These are phyloP conservation scores for Waltiozyma sp. DNA, from an alignment of 1,139 yeast species.

Conservation along the genomic window DNA sequence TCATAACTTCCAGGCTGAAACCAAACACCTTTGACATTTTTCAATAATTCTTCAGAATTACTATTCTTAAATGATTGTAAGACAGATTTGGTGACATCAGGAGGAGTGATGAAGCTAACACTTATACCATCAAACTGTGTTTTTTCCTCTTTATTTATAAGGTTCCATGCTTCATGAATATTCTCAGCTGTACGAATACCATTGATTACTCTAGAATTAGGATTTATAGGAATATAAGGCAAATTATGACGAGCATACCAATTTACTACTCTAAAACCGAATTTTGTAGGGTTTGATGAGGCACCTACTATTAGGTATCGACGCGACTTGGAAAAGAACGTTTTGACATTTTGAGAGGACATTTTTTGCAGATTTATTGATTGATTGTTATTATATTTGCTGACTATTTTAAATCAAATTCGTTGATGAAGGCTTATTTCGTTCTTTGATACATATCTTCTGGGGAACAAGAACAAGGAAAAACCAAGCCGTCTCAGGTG, in stretches of 20 bases:
- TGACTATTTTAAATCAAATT: no score
- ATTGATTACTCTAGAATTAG: constrained; percentile 36
- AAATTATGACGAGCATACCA: constrained; percentile 56
- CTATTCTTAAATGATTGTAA: constrained; percentile 30
- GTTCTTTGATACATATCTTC: no score
- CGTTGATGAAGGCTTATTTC: no score
- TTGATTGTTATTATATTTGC: no score
- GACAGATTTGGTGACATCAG: constrained; percentile 40
- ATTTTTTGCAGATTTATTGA: no score
- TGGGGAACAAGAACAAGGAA: no score
- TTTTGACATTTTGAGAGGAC: not conserved
- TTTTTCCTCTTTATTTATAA: constrained; percentile 1
- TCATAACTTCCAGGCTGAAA: constrained; percentile 76
- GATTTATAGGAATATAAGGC: constrained; percentile 61
- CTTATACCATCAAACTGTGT: constrained; percentile 32
- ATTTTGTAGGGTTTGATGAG: not conserved
- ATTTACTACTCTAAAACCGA: constrained; percentile 52
- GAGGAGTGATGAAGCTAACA: constrained; percentile 67
- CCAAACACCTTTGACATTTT: constrained; percentile 50
- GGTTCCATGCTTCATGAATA: constrained; percentile 18
- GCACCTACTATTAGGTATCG: not conserved
- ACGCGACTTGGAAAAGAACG: not conserved
- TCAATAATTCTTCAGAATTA: not conserved
- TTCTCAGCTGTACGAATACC: constrained; percentile 31
- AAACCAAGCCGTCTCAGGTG: no score